phyloP scores from a whole-genome alignment of 2,329 filamentous ascomycete species.

The Trichoderma atrobrunneum region DNA sequence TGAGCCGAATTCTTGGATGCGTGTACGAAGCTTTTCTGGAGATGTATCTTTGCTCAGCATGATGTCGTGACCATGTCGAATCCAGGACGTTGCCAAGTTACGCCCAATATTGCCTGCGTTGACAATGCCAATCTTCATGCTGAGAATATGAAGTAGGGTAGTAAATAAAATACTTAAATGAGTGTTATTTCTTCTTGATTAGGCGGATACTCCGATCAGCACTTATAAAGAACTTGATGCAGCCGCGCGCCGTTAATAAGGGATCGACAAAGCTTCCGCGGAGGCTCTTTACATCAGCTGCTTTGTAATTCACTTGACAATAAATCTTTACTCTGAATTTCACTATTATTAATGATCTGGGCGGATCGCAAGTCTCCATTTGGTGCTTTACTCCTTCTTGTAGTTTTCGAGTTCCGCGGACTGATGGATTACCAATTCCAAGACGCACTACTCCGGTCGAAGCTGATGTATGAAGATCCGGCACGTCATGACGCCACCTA shows the following conservation, averaged over 20 bases:
- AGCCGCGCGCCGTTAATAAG: background rate
- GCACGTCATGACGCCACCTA: background rate
- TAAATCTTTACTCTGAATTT: background rate
- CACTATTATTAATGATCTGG: background rate
- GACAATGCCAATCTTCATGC: background rate
- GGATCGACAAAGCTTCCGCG: background rate
- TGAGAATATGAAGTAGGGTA: background rate
- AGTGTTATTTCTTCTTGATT: background rate
- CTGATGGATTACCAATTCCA: background rate
- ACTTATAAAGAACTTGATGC: background rate
- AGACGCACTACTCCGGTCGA: background rate
- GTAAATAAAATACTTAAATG: rapidly evolving
- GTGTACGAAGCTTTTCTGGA: background rate
- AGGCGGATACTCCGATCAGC: background rate
- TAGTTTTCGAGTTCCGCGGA: background rate
- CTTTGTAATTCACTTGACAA: background rate
- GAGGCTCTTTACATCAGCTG: background rate
- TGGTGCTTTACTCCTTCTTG: background rate
- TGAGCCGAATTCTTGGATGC: background rate
- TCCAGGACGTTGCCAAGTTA: background rate
- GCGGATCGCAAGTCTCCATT: background rate
- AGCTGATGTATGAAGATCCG: background rate
- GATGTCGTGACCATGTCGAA: background rate
- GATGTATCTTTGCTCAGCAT: background rate
- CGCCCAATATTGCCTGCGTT: background rate